phyloP scores from a whole-genome alignment of 805 yeast species.

The Cyberlindnera maritima region DNA sequence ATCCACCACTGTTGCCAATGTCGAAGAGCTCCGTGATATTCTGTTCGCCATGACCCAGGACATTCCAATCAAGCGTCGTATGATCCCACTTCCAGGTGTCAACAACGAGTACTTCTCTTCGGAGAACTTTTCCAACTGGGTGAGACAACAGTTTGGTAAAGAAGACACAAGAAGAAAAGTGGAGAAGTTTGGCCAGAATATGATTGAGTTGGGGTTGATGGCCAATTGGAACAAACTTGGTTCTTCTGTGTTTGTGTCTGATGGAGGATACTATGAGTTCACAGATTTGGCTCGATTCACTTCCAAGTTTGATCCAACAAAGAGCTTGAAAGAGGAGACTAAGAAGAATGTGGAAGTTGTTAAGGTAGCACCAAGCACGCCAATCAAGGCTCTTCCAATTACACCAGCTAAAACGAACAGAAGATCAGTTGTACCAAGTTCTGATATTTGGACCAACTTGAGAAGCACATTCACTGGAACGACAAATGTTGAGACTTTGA shows the following conservation, averaged over 20 bases:
- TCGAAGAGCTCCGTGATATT: constrained; percentile 16
- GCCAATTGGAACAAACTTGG: constrained; percentile 26
- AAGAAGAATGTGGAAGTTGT: not conserved
- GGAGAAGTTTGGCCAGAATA: constrained; percentile 34
- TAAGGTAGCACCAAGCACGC: not conserved
- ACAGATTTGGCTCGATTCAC: constrained; percentile 27
- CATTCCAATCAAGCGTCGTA: constrained; percentile 24
- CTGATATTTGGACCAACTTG: constrained; percentile 20
- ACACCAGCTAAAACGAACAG: constrained; percentile 1
- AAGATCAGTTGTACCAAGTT: constrained; percentile 1
- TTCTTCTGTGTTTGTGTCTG: constrained; percentile 17
- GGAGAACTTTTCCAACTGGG: constrained; percentile 23
- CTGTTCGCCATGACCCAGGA: constrained; percentile 12
- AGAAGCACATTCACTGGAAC: constrained; percentile 14
- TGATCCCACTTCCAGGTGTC: constrained; percentile 31
- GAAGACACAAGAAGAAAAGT: constrained; percentile 30
- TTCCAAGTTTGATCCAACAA: constrained; percentile 13
- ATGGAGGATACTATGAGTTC: constrained; percentile 28
- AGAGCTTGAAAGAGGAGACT: not conserved
- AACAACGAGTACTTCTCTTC: constrained; percentile 32
- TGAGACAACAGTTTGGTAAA: constrained; percentile 20
- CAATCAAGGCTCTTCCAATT: no score
- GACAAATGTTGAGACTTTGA: constrained; percentile 10
- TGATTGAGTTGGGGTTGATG: constrained; percentile 27
- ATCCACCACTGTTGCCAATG: constrained; percentile 7